Percentiles rank a stretch among this genome's conserved stretches.
Evolutionary conservation across 306 rosid species (phyloP).

Genomic region (Luffa acutangula): DNA sequence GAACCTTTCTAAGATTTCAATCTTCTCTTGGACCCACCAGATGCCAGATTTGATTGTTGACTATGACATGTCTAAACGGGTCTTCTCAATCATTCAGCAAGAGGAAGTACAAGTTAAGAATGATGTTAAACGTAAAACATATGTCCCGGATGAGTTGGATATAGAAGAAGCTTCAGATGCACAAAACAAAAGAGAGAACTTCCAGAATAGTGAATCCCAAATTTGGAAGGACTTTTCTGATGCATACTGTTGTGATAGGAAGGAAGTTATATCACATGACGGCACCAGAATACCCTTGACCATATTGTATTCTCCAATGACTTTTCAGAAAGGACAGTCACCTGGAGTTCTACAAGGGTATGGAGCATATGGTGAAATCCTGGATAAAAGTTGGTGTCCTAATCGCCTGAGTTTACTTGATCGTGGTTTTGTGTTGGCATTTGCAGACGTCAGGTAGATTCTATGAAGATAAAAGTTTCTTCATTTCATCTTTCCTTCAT

Average conservation of each 20-base stretch:
- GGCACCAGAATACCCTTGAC: slow-evolving; percentile 66
- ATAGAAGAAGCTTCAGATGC: slow-evolving; percentile 16
- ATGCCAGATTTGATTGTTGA: slow-evolving; percentile 89
- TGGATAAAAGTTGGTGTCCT: slow-evolving; percentile 77
- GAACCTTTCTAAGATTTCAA: neutral
- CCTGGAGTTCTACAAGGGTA: slow-evolving; percentile 84
- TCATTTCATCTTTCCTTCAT: neutral
- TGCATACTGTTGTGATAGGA: slow-evolving; percentile 50
- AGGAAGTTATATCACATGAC: slow-evolving; percentile 62
- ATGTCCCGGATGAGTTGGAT: slow-evolving; percentile 12
- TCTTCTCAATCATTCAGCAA: slow-evolving; percentile 62
- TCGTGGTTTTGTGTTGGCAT: slow-evolving; percentile 90
- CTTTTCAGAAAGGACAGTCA: slow-evolving; percentile 49
- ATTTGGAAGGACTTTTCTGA: slow-evolving; percentile 59
- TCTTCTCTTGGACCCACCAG: slow-evolving; percentile 26
- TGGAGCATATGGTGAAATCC: slow-evolving; percentile 88
- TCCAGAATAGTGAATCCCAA: slow-evolving; percentile 23
- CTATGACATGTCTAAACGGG: slow-evolving; percentile 63
- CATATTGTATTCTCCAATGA: slow-evolving; percentile 51
- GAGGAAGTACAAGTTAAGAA: slow-evolving; percentile 48
- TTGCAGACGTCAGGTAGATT: slow-evolving; percentile 85
- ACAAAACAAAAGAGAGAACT: slow-evolving; percentile 14
- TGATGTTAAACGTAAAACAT: slow-evolving; percentile 16
- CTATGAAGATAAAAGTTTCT: neutral
- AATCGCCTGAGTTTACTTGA: slow-evolving; percentile 78